Base-by-base conservation (phyloP, 768 basidiomycete genomes). In the Lepiota venenata region DNA sequence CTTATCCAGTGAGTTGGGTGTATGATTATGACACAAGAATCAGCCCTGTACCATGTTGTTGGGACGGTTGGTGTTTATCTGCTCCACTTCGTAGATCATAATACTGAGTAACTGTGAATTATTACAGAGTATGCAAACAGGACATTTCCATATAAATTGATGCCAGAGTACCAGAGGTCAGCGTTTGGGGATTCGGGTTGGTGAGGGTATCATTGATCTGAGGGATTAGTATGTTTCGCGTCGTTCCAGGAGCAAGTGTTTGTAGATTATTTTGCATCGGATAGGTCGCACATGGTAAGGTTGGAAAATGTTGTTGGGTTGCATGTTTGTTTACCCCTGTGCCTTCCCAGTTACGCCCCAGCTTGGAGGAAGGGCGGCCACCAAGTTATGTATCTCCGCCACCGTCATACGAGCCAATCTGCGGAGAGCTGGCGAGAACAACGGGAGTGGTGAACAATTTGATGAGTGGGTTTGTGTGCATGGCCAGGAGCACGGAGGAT, bases 281-380 rank as follows among this genome's bases (percentile, higher is more conserved):
- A 90, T 65, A 74, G 87, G 62, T 85, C 86, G 50, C 87, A 89
- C 66, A 89, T 90, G 87, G 85, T 85, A 58, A 63, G 74, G 59
- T 44, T 12, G n/a, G n/a, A 39, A 44, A 38, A 44, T 47, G 16
- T 36, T 11, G 15, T 38, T 52, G 25, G 29, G 16, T 47, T 44
- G 32, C 36, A 37, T 43, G 6, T 46, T 40, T 5, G 25, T 35
- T 10, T 8, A 43, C 20, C 27, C n/a, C 21, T 15, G 16, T 40
- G 9, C 21, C 37, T 27, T 45, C 38, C n/a, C 39, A 55, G 22
- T 53, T 40, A 15, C 20, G 15, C 41, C 18, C 38, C 5, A 20
- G 21, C 18, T 1, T 40, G 18, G 47, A 42, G 3, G 16, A 38
- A n/a, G 35, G 45, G 14, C 16, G 20, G 20, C 5, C 18, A 2